phyloP scores from a whole-genome alignment of 1,139 yeast species.

The Lodderomyces pseudojiufengensis region DNA sequence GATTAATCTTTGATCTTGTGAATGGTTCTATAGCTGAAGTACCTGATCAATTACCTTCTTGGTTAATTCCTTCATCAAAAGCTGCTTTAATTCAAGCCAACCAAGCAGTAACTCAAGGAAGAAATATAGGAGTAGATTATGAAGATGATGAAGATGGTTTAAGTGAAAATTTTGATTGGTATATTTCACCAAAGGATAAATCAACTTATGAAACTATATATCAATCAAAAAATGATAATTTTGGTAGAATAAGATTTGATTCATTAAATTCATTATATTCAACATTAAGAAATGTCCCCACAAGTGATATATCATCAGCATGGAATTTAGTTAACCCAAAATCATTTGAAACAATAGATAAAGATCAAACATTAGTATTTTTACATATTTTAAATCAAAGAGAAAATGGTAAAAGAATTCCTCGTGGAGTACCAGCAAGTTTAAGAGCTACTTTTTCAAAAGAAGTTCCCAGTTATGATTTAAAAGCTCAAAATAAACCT shows the following conservation, averaged over 20 bases:
- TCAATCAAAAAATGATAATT: constrained; percentile 68
- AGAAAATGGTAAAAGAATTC: constrained; percentile 81
- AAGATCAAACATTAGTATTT: constrained; percentile 86
- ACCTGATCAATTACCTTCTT: constrained; percentile 74
- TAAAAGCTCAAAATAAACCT: constrained; percentile 37
- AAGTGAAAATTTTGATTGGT: constrained; percentile 86
- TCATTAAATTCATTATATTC: constrained; percentile 66
- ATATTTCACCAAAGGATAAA: constrained; percentile 85
- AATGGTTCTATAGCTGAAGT: constrained; percentile 64
- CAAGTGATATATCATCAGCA: constrained; percentile 83
- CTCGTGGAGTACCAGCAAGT: constrained; percentile 92
- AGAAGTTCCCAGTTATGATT: constrained; percentile 74
- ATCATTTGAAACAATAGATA: constrained; percentile 81
- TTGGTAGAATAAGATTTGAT: constrained; percentile 79
- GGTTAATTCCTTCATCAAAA: constrained; percentile 91
- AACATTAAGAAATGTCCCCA: constrained; percentile 70
- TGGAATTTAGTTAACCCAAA: constrained; percentile 96
- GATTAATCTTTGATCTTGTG: constrained; percentile 85
- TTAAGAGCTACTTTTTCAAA: constrained; percentile 88
- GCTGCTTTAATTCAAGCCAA: constrained; percentile 81
- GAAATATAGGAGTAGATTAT: constrained; percentile 26
- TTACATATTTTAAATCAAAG: constrained; percentile 89
- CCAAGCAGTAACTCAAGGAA: constrained; percentile 49
- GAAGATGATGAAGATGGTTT: constrained; percentile 56
- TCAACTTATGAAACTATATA: constrained; percentile 76